These are phyloP conservation scores for Schizochytrium sp. DNA, from an alignment of 108 stramenopile genomes.

Conservation along the genomic window DNA sequence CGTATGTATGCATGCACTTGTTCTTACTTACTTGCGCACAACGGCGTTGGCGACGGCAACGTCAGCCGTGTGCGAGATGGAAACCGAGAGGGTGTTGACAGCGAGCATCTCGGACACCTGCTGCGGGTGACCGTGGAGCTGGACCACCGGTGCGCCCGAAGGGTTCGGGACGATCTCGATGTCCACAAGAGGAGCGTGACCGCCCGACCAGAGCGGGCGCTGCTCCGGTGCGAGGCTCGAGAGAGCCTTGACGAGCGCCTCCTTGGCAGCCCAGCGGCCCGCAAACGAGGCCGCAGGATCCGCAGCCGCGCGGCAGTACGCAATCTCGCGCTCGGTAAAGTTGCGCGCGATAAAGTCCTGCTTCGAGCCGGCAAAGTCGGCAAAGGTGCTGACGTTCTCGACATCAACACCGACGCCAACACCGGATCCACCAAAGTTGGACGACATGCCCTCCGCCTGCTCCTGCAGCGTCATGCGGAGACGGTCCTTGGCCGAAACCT, in stretches of 20 bases:
- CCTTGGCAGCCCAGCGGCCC: constrained; percentile 27
- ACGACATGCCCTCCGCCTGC: background rate
- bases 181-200: background rate
- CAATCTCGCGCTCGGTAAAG: constrained; percentile 14
- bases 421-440: background rate
- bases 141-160: background rate
- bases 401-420: constrained; percentile 13
- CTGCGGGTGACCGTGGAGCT: background rate
- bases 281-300: constrained; percentile 18
- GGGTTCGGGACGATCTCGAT: background rate
- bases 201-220: background rate
- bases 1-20: too few species aligned
- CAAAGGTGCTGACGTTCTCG: background rate
- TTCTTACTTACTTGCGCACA: background rate
- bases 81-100: background rate
- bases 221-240: background rate
- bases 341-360: background rate
- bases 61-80: constrained; percentile 8
- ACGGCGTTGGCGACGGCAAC: constrained; percentile 6
- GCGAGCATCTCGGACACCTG: background rate
- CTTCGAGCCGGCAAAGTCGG: background rate
- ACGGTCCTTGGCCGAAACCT: background rate
- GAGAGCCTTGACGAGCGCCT: constrained; percentile 21
- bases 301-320: background rate
- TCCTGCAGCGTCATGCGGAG: constrained; percentile 3